Evolutionary conservation across 2,329 filamentous ascomycete species (phyloP).

Genomic region (Beauveria varroae): DNA sequence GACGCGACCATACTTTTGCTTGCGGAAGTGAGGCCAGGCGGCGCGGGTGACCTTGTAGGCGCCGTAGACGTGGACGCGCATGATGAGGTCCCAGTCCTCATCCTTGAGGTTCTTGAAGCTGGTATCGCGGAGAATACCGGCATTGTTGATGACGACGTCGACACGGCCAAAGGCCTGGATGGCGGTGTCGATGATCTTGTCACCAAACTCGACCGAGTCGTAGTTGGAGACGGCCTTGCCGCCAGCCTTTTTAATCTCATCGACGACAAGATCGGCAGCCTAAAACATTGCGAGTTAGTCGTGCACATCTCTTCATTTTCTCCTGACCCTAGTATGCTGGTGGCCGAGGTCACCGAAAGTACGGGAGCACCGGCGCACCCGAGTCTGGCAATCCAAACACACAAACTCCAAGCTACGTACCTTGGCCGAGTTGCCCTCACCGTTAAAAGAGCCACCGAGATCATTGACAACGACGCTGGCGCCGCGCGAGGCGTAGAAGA

Average conservation of each 20-base stretch:
- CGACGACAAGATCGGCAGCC: constrained; percentile 76
- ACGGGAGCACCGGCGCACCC: not conserved
- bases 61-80: constrained; percentile 85
- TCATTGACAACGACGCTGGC: constrained; percentile 97
- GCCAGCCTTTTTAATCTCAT: constrained; percentile 77
- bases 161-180: constrained; percentile 77
- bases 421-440: constrained; percentile 81
- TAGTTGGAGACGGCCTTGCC: constrained; percentile 98
- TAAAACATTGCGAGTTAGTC: constrained; percentile 28
- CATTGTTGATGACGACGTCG: constrained; percentile 96
- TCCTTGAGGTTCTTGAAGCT: constrained; percentile 99
- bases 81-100: constrained; percentile 91
- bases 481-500: constrained; percentile 86
- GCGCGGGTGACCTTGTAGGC: constrained; percentile 93
- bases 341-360: not conserved
- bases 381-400: not conserved
- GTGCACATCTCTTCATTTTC: not conserved
- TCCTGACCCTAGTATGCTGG: no score
- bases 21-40: constrained; percentile 95
- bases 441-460: constrained; percentile 85
- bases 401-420: constrained; percentile 37
- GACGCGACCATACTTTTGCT: constrained; percentile 95
- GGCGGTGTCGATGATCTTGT: constrained; percentile 86
- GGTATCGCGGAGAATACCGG: constrained; percentile 87
- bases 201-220: constrained; percentile 87